Evolutionary conservation across 176 grass and related monocot genomes (phyloP), one percentile per base, ranked within the genome.

Genomic region (Oryza meyeriana): DNA sequence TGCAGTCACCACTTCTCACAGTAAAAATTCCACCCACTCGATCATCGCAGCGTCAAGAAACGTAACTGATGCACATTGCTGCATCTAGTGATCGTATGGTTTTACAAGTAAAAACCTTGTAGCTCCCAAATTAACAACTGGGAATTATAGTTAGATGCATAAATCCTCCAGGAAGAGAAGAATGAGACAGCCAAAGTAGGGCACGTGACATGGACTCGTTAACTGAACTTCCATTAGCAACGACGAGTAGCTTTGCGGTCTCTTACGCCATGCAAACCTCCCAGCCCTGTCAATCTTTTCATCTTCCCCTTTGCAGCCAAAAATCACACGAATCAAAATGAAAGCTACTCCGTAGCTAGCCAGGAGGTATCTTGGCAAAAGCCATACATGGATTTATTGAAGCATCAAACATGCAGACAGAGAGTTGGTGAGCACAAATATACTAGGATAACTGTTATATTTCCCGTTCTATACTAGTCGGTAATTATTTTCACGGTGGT

Each of bases 211-310:
- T 10, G 52, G 85, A 79, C 81, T 52, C 12, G 18, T 47, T 50
- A 84, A 77, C 85, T 17, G 72, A 58, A 47, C 4, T 20, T 77
- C 71, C 81, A 87, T 65, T 77, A 81, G 74, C 67, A 86, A 90
- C 73, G 28, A 86, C 59, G 55, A 13, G 45, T 41, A 34, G 34
- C 73, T 90, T 85, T 58, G 44, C 58, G 42, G 34, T 28, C 38
- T 82, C 66, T 62, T 86, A 85, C 87, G 87, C 78, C 78, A 89
- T 82, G 66, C 83, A 81, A 80, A 85, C 12, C 55, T 26, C 42
- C 42, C 14, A 35, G 2, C 57, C 13, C 20, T 71, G 4, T 71
- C 82, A 66, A 44, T 76, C 36, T 66, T 44, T 42, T 59, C 66
- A 10, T 57, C 66, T 74, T 65, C 16, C 57, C 1, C 1, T 16